Conservation (phyloP, 2,329 filamentous ascomycete genomes). For the Macrophomina phaseolina region DNA sequence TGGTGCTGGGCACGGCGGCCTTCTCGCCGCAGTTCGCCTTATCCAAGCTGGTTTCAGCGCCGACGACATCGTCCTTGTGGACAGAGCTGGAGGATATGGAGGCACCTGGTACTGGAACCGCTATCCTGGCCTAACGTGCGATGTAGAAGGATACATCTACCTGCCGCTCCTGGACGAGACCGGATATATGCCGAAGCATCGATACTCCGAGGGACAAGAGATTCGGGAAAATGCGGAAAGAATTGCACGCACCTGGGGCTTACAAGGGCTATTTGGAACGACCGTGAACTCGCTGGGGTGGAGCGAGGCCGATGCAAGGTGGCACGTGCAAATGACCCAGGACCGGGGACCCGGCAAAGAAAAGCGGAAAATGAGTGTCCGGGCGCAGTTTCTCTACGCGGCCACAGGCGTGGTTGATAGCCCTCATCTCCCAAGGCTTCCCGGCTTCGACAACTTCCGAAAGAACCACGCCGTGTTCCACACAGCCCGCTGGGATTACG, state of each 20-base stretch:
- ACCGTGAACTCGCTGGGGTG: constrained; percentile 51
- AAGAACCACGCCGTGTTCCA: too few relatives aligned
- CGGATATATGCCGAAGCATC: constrained; percentile 40
- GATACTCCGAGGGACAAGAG: constrained; percentile 44
- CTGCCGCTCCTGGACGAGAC: constrained; percentile 51
- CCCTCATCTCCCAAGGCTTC: too few relatives aligned
- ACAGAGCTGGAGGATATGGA: constrained; percentile 33
- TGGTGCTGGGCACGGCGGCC: constrained; percentile 53
- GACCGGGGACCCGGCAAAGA: constrained; percentile 49
- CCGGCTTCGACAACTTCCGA: too few relatives aligned
- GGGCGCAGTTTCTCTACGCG: too few relatives aligned
- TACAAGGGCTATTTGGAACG: constrained; percentile 46
- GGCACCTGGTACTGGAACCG: constrained; percentile 39
- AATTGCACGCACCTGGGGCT: constrained; percentile 51
- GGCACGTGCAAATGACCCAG: constrained; percentile 40
- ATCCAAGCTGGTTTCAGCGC: constrained; percentile 44
- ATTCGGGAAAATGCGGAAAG: constrained; percentile 42
- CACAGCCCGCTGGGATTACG: too few relatives aligned
- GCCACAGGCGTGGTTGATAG: too few relatives aligned
- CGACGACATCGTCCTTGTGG: constrained; percentile 43
- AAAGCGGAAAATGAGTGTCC: constrained; percentile 34
- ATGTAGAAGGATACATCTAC: constrained; percentile 33
- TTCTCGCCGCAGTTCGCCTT: constrained; percentile 49
- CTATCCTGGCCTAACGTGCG: constrained; percentile 35
- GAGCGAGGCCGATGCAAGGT: constrained; percentile 41